phyloP scores from a whole-genome alignment of 2,329 filamentous ascomycete genomes.

The Microcera coccophila region DNA sequence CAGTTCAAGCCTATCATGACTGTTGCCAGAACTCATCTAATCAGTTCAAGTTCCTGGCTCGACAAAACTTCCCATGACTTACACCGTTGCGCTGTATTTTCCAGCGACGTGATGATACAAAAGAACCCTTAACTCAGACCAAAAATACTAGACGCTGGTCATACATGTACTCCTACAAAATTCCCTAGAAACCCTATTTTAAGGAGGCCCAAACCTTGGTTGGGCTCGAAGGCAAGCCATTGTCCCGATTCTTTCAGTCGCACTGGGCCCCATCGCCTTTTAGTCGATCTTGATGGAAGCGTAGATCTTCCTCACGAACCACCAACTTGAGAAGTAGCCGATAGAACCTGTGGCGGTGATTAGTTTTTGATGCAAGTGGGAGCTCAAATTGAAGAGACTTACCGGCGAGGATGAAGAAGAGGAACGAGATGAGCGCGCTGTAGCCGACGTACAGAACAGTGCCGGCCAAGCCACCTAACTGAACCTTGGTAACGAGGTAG shows the following conservation, averaged over 20 bases:
- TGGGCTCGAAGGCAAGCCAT: too few species aligned
- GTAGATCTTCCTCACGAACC: constrained; percentile 92
- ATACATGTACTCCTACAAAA: constrained; percentile 33
- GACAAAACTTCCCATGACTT: too few species aligned
- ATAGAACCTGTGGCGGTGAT: constrained; percentile 66
- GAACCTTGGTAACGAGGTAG: constrained; percentile 86
- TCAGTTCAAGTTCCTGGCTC: too few species aligned
- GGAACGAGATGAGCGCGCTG: constrained; percentile 79
- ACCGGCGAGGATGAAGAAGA: constrained; percentile 95
- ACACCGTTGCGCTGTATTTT: too few species aligned
- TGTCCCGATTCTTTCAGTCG: too few species aligned
- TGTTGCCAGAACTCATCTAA: too few species aligned
- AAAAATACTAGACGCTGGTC: constrained; percentile 25
- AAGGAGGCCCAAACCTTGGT: too few species aligned
- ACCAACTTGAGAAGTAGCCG: constrained; percentile 91
- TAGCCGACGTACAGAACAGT: constrained; percentile 93
- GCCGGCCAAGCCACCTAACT: constrained; percentile 77
- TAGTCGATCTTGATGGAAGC: constrained; percentile 97
- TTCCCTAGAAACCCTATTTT: constrained; percentile 1
- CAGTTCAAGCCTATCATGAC: too few species aligned
- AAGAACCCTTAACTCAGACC: constrained; percentile 8
- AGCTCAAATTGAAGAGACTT: constrained; percentile 34
- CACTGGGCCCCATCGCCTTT: too few species aligned
- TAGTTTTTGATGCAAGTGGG: constrained; percentile 7
- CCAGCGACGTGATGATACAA: constrained; percentile 1